Evolutionary conservation across 345 rosid species (phyloP), one percentile per base, ranked within the genome.

Genomic region (Euphorbia tirucalli): DNA sequence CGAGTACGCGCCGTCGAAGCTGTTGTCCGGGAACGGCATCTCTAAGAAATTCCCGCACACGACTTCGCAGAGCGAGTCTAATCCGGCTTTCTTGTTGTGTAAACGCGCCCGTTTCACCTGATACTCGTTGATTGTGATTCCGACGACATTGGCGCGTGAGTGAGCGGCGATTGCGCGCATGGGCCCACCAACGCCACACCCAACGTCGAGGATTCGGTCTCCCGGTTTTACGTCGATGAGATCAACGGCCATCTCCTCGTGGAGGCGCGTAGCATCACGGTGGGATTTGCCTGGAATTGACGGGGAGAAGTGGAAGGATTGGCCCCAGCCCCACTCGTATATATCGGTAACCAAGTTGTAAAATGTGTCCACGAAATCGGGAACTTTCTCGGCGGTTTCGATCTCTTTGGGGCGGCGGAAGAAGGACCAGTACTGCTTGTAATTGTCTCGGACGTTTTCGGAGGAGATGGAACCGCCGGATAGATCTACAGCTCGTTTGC

Each of bases 301-400:
- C 14, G 98, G 98, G 10, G 97, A 90, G 86, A 94, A 94, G 71
- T 94, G 98, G 82, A 94, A 94, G 65, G 97, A 94, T 70, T 94
- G 98, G 9, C 97, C 98, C 98, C 97, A 94, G 0, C 98, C 98
- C 98, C 98, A 94, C 85, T 94, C 98, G 83, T 94, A 94, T 61
- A 94, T 94, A 75, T 94, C 98, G 9, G 98, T 94, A 14, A 94
- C 95, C 44, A 92, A 77, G 77, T 94, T 92, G 87, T 94, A 94
- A 56, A 94, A 94, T 0, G 98, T 94, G 82, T 94, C 95, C 32
- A 94, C 98, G 69, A 94, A 90, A 72, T 84, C 96, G 0, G 98
- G 98, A 9, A 92, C 97, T 22, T 88, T 89, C 48, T 94, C 96
- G 65, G 89, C 75, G 37, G 87, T 75, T 73, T 85, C 89, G 87